Percentiles rank a stretch among this genome's conserved stretches.
Evolutionary conservation across 176 grass and related monocot genomes (phyloP).

Genomic region (Stipa capillata): DNA sequence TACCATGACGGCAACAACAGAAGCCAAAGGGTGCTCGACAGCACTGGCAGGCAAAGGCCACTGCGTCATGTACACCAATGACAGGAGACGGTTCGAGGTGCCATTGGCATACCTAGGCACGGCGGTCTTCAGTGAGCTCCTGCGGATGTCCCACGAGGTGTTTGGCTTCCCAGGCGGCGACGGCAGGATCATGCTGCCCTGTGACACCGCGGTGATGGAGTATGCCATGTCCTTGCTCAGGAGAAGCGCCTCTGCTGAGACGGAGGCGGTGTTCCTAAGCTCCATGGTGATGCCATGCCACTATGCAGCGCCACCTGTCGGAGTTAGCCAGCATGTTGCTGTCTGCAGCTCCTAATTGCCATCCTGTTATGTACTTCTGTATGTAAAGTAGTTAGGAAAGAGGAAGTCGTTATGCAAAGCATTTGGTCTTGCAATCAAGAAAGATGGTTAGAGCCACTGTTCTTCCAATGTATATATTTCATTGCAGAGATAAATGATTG

Average conservation of each 20-base stretch:
- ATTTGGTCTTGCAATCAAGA: background rate
- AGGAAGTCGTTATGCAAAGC: background rate
- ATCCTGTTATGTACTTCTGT: background rate
- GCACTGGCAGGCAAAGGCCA: background rate
- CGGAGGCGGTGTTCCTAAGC: constrained; percentile 30
- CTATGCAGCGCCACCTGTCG: background rate
- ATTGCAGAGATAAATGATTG: background rate
- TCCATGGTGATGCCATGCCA: constrained; percentile 19
- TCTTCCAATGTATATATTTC: background rate
- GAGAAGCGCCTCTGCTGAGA: constrained; percentile 25
- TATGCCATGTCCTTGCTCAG: constrained; percentile 35
- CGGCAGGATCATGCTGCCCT: constrained; percentile 35
- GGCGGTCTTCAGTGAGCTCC: constrained; percentile 17
- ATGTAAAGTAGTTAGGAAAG: constrained; percentile 1
- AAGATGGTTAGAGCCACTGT: background rate
- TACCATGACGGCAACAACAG: background rate
- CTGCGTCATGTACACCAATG: constrained; percentile 10
- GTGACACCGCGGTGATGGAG: constrained; percentile 32
- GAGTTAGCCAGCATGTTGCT: constrained; percentile 10
- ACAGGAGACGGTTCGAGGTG: constrained; percentile 9
- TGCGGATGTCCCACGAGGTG: constrained; percentile 31
- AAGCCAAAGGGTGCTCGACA: background rate
- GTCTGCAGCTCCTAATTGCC: constrained; percentile 25
- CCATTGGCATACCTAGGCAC: constrained; percentile 17
- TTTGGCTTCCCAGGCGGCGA: constrained; percentile 30